phyloP scores from a whole-genome alignment of 495 filamentous ascomycete species.

The Aspergillus baeticus region DNA sequence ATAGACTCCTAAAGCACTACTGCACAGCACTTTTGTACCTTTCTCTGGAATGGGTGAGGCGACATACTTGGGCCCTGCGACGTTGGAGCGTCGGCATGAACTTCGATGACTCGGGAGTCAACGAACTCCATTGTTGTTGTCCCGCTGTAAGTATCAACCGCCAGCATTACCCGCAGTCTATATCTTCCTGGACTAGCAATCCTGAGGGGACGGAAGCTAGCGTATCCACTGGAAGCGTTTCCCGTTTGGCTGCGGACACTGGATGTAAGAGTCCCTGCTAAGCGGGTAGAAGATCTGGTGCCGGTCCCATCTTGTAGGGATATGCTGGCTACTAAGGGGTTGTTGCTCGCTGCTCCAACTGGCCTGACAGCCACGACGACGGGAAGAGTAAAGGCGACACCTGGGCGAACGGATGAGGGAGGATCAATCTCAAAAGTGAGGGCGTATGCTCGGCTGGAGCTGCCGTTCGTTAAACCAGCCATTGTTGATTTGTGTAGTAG shows the following conservation, averaged over 20 bases:
- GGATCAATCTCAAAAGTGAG: conserved; percentile 37
- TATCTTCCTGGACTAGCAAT: conserved; percentile 36
- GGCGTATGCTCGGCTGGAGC: conserved; percentile 32
- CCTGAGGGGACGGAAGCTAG: conserved; percentile 30
- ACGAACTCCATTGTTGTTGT: conserved; percentile 34
- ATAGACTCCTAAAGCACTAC: not conserved
- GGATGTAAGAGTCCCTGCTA: conserved; percentile 34
- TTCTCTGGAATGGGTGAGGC: not conserved
- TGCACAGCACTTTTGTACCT: not conserved
- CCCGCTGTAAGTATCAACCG: conserved; percentile 29
- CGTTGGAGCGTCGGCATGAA: conserved; percentile 28
- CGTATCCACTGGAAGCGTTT: conserved; percentile 37
- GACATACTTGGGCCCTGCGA: conserved; percentile 38
- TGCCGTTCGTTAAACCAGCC: conserved; percentile 18
- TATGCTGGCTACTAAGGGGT: conserved; percentile 30
- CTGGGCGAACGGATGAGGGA: conserved; percentile 28
- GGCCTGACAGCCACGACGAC: conserved; percentile 36
- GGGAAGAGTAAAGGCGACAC: conserved; percentile 33
- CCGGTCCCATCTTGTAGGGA: conserved; percentile 34
- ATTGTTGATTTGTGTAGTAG: conserved; percentile 17
- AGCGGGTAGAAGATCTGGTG: conserved; percentile 19
- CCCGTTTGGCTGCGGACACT: conserved; percentile 36
- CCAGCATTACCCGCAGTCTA: conserved; percentile 37
- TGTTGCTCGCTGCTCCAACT: conserved; percentile 26
- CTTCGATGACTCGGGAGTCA: conserved; percentile 35